These are phyloP conservation scores for Grifola frondosa DNA, from an alignment of 1,284 basidiomycete genomes.

Conservation along the genomic window DNA sequence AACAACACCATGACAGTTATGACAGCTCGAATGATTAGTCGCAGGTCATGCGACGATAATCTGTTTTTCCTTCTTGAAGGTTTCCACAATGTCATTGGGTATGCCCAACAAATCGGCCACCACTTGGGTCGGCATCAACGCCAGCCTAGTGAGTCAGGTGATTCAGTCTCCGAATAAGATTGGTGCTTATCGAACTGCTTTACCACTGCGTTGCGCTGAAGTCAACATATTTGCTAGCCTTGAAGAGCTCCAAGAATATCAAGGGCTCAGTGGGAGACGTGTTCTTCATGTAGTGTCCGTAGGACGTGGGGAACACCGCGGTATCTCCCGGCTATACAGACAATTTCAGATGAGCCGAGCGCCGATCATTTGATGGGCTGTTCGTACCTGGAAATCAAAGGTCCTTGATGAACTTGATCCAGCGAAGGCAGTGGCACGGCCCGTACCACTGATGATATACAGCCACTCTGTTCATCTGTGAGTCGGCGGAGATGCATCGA, in stretches of 20 bases:
- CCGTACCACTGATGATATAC: constrained; percentile 28
- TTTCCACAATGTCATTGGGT: constrained; percentile 19
- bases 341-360: not conserved
- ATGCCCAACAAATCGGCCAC: constrained; percentile 34
- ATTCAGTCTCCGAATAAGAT: not conserved
- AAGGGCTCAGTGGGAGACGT: constrained; percentile 29
- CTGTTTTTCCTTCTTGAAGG: constrained; percentile 30
- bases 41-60: constrained; percentile 26
- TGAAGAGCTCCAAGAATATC: constrained; percentile 30
- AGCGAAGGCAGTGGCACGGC: constrained; percentile 28
- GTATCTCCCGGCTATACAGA: constrained; percentile 24
- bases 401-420: constrained; percentile 25
- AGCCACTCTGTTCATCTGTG: constrained; percentile 22
- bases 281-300: constrained; percentile 31
- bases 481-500: not conserved
- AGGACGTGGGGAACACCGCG: constrained; percentile 27
- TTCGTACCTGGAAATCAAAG: constrained; percentile 30
- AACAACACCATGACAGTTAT: no score
- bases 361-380: not conserved
- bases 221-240: constrained; percentile 26
- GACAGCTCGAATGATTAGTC: no score
- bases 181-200: not conserved
- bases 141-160: constrained; percentile 22
- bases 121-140: constrained; percentile 33
- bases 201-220: constrained; percentile 29